These are phyloP conservation scores for Alliaria petiolata DNA, from an alignment of 345 rosid species.

Conservation along the genomic window DNA sequence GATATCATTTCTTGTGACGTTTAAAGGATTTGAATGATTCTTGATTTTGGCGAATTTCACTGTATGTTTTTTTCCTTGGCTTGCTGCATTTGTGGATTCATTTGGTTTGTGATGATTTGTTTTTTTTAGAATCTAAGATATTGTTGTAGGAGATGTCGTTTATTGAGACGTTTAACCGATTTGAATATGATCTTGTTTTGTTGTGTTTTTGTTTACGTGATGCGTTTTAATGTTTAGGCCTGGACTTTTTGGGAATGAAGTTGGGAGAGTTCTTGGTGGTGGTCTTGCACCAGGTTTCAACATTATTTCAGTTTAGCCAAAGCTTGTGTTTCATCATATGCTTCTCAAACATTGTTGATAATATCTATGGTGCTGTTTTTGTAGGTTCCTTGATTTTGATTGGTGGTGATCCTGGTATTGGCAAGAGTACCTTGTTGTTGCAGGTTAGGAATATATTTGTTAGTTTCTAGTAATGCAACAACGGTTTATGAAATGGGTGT, in stretches of 20 bases:
- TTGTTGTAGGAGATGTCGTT: no score
- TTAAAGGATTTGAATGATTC: neutral
- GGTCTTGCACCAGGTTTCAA: slow-evolving; percentile 89
- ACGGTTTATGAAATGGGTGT: slow-evolving; percentile 3
- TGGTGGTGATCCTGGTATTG: slow-evolving; percentile 97
- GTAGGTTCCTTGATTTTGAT: slow-evolving; percentile 82
- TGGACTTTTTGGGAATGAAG: slow-evolving; percentile 81
- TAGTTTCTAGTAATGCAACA: neutral
- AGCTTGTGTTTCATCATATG: neutral
- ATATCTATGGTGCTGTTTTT: slow-evolving; percentile 5
- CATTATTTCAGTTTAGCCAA: neutral
- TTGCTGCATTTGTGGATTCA: no score
- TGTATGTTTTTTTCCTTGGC: no score
- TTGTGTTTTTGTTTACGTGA: neutral
- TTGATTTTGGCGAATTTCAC: no score
- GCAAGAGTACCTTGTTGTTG: slow-evolving; percentile 88
- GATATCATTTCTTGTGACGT: neutral
- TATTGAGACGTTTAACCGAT: no score
- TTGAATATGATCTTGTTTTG: neutral
- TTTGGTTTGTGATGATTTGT: no score
- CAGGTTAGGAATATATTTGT: slow-evolving; percentile 47
- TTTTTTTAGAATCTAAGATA: no score
- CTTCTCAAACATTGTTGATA: neutral
- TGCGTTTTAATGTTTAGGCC: slow-evolving; percentile 42
- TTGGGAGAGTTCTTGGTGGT: slow-evolving; percentile 91